Base-by-base conservation (phyloP, 225 moss, liverwort and hornwort genomes). In the Pseudoscleropodium purum region DNA sequence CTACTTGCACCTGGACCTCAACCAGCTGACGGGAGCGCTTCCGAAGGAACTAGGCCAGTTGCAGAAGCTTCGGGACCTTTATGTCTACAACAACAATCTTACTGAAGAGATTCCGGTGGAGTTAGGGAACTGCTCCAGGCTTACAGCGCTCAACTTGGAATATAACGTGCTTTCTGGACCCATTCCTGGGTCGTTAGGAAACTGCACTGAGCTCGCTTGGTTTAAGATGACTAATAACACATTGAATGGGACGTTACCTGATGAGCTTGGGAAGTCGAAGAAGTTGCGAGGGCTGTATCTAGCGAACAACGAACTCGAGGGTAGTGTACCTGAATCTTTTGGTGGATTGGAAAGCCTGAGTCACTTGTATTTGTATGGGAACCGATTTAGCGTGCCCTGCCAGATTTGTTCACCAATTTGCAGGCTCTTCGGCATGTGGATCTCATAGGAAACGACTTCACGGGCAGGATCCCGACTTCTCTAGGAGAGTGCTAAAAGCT, bases 121-220 rank as follows among this genome's bases (percentile, higher is more conserved):
- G 86, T 72, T 92, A 8, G 88, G 88, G 52, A 92, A 88, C 80
- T 92, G 88, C 88, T 76, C 62, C 15, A 70, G 54, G 52, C 86
- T 90, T 1, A 86, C 87, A 3, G 56, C 81, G 74, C 24, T 91
- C 66, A 56, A 91, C 81, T 52, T 91, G 85, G 15, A 34, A 7
- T 30, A 29, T 15, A 90, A 88, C 85, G 45, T n/a, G 21, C 84
- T 87, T 27, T 61, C 81, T 1, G 93, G 92, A 18, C 49, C 67
- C 23, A 92, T 92, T 54, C 93, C 90, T 5, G 82, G 57, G 52
- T 70, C 85, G 27, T 47, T 94, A 10, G 81, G 86, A 8, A 92
- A 91, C 16, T 94, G 89, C 81, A 79, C 63, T 30, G 47, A 62
- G 52, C 91, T 94, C 11, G 83, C 84, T 9, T 91, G 84, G 85